Conservation (phyloP, 352 stramenopile species). For the Pythium periplocum region DNA sequence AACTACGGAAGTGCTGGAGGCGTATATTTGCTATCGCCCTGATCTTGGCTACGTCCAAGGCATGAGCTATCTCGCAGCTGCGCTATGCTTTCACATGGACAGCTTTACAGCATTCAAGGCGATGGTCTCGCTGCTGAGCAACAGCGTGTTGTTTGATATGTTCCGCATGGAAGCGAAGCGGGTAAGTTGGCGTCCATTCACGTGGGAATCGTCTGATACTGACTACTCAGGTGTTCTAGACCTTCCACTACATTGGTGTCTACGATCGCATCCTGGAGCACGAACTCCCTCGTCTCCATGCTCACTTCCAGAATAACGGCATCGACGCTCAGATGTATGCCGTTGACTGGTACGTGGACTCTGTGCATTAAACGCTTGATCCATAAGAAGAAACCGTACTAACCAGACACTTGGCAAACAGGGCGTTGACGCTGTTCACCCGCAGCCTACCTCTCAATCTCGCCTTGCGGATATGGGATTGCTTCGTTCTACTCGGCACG, state of each 20-base stretch:
- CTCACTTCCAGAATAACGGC: conserved; percentile 61
- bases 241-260: conserved; percentile 77
- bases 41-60: conserved; percentile 84
- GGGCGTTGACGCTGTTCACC: conserved; percentile 79
- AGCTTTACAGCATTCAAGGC: conserved; percentile 86
- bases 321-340: conserved; percentile 87
- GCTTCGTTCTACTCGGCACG: conserved; percentile 73
- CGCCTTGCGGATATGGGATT: conserved; percentile 78
- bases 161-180: conserved; percentile 76
- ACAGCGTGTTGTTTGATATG: conserved; percentile 85
- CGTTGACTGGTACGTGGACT: conserved; percentile 63
- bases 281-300: conserved; percentile 54
- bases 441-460: conserved; percentile 65
- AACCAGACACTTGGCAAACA: conserved; percentile 7
- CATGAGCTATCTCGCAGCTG: conserved; percentile 85
- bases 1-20: conserved; percentile 77
- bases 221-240: conserved; percentile 26
- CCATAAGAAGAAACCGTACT: too few species aligned
- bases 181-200: conserved; percentile 25
- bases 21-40: conserved; percentile 83
- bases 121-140: conserved; percentile 76
- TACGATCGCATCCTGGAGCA: conserved; percentile 82
- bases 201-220: too few species aligned
- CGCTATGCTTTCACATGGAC: conserved; percentile 85
- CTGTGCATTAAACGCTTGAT: too few species aligned